Conservation (phyloP, 352 stramenopile genomes). For the Aphanomyces invadans region DNA sequence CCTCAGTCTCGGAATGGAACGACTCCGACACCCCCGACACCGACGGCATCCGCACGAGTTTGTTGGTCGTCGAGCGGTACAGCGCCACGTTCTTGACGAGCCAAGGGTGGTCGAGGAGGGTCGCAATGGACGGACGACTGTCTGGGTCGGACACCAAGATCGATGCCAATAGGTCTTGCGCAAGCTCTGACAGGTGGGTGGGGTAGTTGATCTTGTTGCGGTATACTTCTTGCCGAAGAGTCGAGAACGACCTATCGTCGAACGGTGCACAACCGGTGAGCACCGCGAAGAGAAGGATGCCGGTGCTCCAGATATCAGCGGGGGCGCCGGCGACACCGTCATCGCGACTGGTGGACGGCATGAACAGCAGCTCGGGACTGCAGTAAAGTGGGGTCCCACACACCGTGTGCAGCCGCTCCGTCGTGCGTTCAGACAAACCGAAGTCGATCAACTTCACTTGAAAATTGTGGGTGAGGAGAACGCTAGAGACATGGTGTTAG, state of each 20-base stretch:
- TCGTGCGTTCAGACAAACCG: constrained; percentile 86
- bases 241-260: constrained; percentile 63
- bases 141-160: constrained; percentile 56
- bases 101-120: constrained; percentile 58
- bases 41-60: too few species aligned
- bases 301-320: constrained; percentile 70
- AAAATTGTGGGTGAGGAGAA: constrained; percentile 87
- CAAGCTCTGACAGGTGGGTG: constrained; percentile 46
- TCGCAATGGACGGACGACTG: constrained; percentile 46
- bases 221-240: constrained; percentile 55
- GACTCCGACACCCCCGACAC: background rate
- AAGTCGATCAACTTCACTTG: constrained; percentile 95
- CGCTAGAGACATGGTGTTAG: constrained; percentile 39
- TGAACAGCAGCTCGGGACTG: constrained; percentile 66
- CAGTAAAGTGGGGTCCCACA: constrained; percentile 79
- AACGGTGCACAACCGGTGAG: constrained; percentile 73
- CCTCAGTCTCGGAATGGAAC: background rate
- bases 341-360: constrained; percentile 37
- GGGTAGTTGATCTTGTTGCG: constrained; percentile 64
- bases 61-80: background rate
- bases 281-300: constrained; percentile 75
- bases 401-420: constrained; percentile 47
- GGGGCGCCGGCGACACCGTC: constrained; percentile 49
- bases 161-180: constrained; percentile 56
- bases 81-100: constrained; percentile 27